Evolutionary conservation across 108 stramenopile genomes (phyloP).

Genomic region (Fistulifera pelliculosa): DNA sequence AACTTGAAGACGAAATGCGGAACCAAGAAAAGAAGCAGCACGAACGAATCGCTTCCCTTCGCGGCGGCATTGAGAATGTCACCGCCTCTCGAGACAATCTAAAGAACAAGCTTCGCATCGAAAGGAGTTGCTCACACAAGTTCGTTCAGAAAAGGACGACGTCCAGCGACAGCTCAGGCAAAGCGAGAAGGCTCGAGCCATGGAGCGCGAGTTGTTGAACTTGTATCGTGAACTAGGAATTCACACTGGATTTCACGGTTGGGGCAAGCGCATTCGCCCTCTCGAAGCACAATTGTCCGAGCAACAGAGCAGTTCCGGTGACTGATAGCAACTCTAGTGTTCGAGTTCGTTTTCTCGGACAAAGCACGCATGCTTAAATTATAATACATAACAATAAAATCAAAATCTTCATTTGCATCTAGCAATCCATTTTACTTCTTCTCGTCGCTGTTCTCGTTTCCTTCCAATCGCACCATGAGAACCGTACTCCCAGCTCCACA

Average conservation of each 20-base stretch:
- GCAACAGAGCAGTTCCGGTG: not conserved
- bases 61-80: slow-evolving; percentile 1
- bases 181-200: not conserved
- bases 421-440: too few species aligned
- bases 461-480: too few species aligned
- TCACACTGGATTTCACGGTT: slow-evolving; percentile 7
- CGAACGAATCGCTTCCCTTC: slow-evolving; percentile 4
- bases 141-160: slow-evolving; percentile 3
- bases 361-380: too few species aligned
- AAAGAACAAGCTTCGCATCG: slow-evolving; percentile 7
- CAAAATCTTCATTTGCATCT: too few species aligned
- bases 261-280: slow-evolving; percentile 9
- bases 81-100: slow-evolving; percentile 1
- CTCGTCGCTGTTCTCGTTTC: too few species aligned
- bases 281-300: slow-evolving; percentile 3
- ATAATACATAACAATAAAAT: too few species aligned
- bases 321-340: too few species aligned
- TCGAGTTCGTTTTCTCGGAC: too few species aligned
- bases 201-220: slow-evolving; percentile 9
- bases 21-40: not conserved
- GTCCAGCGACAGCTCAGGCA: slow-evolving; percentile 1
- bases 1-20: not conserved
- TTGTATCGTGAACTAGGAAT: slow-evolving; percentile 2
- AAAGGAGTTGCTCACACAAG: slow-evolving; percentile 8
- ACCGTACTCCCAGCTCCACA: too few species aligned